Conservation (phyloP, 2,329 filamentous ascomycete species). For the Mariannaea elegans region DNA sequence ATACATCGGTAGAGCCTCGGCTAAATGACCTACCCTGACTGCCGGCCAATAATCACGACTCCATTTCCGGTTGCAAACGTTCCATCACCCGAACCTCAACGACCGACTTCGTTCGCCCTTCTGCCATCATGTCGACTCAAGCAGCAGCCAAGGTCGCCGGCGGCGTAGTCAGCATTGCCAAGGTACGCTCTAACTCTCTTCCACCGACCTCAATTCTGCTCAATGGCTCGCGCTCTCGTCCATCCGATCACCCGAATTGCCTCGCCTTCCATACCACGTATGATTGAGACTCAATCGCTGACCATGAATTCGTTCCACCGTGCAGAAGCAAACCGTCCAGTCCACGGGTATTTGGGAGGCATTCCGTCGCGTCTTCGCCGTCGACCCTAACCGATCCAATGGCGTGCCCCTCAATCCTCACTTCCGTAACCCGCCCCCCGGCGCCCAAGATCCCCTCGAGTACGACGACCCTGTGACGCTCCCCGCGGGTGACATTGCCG, state of each 20-base stretch:
- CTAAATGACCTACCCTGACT: slow-evolving; percentile 27
- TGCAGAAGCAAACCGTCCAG: slow-evolving; percentile 94
- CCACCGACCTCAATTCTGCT: slow-evolving; percentile 26
- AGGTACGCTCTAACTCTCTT: slow-evolving; percentile 55
- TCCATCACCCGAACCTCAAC: slow-evolving; percentile 39
- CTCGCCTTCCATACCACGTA: slow-evolving; percentile 18
- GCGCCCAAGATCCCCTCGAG: slow-evolving; percentile 49
- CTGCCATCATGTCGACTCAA: slow-evolving; percentile 68
- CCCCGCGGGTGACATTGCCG: slow-evolving; percentile 56
- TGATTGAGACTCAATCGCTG: slow-evolving; percentile 18
- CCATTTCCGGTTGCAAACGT: slow-evolving; percentile 42
- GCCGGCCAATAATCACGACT: slow-evolving; percentile 39
- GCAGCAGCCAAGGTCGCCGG: slow-evolving; percentile 64
- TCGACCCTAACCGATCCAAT: slow-evolving; percentile 89
- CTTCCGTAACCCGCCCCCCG: slow-evolving; percentile 81
- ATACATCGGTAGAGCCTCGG: slow-evolving; percentile 40
- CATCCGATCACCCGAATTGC: slow-evolving; percentile 26
- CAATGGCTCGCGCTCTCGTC: slow-evolving; percentile 25
- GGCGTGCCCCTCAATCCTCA: slow-evolving; percentile 93
- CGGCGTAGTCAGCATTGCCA: slow-evolving; percentile 64
- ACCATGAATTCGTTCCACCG: slow-evolving; percentile 27
- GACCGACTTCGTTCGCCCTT: slow-evolving; percentile 30
- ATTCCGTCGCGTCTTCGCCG: slow-evolving; percentile 78
- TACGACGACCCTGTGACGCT: slow-evolving; percentile 65
- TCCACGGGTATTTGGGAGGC: slow-evolving; percentile 88